Evolutionary conservation across 2,329 filamentous ascomycete species (phyloP).

Genomic region (Drechslerella dactyloides): DNA sequence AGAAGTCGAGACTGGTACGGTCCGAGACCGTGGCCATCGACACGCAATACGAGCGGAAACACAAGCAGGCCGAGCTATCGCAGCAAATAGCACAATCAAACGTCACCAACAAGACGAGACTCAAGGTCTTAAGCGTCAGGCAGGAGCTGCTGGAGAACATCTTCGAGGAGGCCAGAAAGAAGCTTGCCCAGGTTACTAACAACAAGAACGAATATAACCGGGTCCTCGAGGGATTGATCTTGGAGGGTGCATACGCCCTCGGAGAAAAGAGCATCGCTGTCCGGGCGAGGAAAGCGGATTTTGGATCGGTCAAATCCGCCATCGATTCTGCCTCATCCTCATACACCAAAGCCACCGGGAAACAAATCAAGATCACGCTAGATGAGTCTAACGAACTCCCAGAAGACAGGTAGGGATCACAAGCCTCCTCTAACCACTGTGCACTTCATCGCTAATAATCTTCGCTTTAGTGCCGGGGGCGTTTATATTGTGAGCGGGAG

Average conservation of each 20-base stretch:
- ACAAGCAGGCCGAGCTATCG: constrained; percentile 97
- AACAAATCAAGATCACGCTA: constrained; percentile 72
- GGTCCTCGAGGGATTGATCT: constrained; percentile 77
- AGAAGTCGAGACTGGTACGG: constrained; percentile 97
- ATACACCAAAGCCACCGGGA: constrained; percentile 79
- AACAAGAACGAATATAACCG: constrained; percentile 76
- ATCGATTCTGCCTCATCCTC: constrained; percentile 76
- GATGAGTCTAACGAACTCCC: constrained; percentile 81
- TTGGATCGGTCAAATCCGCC: constrained; percentile 73
- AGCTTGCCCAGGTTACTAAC: constrained; percentile 70
- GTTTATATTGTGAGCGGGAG: constrained; percentile 77
- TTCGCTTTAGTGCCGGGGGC: constrained; percentile 74
- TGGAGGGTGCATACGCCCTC: constrained; percentile 89
- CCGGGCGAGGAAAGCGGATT: constrained; percentile 79
- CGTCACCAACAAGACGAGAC: constrained; percentile 91
- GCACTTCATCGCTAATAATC: constrained; percentile 2
- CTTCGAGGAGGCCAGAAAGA: constrained; percentile 79
- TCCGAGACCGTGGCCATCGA: constrained; percentile 95
- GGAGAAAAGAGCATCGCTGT: constrained; percentile 78
- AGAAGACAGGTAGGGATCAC: constrained; percentile 75
- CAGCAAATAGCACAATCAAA: constrained; percentile 98
- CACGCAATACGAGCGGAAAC: constrained; percentile 93
- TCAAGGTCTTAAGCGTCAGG: constrained; percentile 82
- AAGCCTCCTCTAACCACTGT: not conserved
- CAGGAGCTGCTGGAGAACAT: constrained; percentile 90